Conservation (phyloP, 179 eudicot genomes). For the Amaranthus tricolor region DNA sequence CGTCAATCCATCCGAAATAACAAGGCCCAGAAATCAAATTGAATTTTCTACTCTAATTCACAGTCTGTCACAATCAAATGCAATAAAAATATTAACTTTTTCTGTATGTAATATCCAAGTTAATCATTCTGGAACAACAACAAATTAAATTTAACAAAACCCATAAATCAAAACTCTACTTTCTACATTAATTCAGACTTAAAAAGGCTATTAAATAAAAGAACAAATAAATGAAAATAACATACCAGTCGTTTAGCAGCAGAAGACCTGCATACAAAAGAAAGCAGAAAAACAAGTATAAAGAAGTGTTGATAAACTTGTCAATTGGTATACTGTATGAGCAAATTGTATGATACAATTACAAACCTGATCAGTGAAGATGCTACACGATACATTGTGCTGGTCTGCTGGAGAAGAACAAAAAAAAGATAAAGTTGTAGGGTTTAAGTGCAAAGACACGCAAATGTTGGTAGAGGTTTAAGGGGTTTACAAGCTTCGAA, state of each 20-base stretch:
- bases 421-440: conserved; percentile 2
- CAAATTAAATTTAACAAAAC: conserved; percentile 6
- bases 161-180: conserved; percentile 11
- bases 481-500: not conserved
- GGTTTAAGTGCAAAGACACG: conserved; percentile 25
- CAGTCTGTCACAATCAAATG: not conserved
- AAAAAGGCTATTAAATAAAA: not conserved
- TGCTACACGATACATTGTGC: conserved; percentile 35
- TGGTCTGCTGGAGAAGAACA: not conserved
- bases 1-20: no score
- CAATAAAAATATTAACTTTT: not conserved
- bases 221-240: conserved; percentile 4
- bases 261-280: conserved; percentile 50
- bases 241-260: conserved; percentile 63
- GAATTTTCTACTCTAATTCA: no score
- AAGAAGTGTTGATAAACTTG: not conserved
- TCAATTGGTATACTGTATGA: not conserved
- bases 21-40: no score
- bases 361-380: conserved; percentile 40
- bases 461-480: not conserved
- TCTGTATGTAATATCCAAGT: not conserved
- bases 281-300: conserved; percentile 1
- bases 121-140: not conserved
- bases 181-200: not conserved
- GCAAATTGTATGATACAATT: no score